phyloP scores from a whole-genome alignment of 768 basidiomycete species.

The Gelatoporia subvermispora region DNA sequence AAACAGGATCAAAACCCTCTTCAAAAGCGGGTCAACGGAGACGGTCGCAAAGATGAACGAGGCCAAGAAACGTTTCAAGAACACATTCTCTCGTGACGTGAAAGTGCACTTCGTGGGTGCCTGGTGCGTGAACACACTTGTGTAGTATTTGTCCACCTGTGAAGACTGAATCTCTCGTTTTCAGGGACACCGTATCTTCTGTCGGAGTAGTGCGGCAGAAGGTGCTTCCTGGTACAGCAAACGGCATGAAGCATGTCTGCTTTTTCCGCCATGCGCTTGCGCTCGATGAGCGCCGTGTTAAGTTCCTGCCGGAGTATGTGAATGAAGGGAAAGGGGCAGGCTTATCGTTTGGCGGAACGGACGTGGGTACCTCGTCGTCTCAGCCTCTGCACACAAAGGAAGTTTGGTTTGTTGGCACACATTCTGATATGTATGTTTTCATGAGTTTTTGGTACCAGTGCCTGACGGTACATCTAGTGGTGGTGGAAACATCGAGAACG shows the following conservation, averaged over 20 bases:
- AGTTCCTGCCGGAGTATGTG: constrained; percentile 20
- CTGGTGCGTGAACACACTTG: constrained; percentile 21
- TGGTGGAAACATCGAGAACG: background rate
- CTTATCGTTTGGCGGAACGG: background rate
- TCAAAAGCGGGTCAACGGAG: no score
- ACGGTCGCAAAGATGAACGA: no score
- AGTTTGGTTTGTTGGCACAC: constrained; percentile 5
- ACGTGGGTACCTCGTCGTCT: background rate
- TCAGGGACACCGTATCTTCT: constrained; percentile 21
- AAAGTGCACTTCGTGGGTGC: constrained; percentile 30
- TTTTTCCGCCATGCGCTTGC: constrained; percentile 25
- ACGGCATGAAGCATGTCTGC: constrained; percentile 12
- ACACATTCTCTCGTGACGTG: constrained; percentile 21
- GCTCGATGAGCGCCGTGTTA: constrained; percentile 23
- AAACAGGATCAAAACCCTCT: no score
- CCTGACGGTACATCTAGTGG: background rate
- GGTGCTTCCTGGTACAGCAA: constrained; percentile 6
- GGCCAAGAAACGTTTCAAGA: constrained; percentile 24
- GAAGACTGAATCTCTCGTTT: background rate
- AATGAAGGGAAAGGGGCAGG: background rate
- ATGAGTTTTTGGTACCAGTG: background rate
- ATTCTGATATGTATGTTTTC: constrained; percentile 7
- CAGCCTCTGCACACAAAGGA: constrained; percentile 3
- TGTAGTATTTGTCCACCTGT: background rate
- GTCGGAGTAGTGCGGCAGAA: constrained; percentile 16